A percentile compares a stretch with the other conserved stretches of the same genome.
Conservation (phyloP, 495 filamentous ascomycete genomes). For the Neurospora sp. region DNA sequence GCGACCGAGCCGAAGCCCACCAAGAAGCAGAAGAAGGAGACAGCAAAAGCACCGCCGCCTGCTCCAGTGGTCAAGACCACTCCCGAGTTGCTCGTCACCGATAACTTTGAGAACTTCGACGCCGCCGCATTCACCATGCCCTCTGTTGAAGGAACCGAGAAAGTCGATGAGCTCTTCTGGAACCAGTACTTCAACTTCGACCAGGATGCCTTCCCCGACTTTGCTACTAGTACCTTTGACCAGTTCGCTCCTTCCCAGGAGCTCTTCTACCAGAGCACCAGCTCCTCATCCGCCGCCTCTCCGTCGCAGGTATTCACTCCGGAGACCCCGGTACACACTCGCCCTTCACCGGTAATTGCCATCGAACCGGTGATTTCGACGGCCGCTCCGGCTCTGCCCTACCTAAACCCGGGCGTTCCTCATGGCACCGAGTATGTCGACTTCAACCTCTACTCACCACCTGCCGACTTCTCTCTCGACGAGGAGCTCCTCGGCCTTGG, state of each 20-base stretch:
- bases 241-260: conserved; percentile 26
- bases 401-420: conserved; percentile 28
- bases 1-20: conserved; percentile 22
- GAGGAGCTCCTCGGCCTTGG: conserved; percentile 26
- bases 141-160: conserved; percentile 7
- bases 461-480: conserved; percentile 29
- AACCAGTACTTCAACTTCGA: conserved; percentile 31
- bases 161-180: conserved; percentile 20
- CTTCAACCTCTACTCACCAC: conserved; percentile 42
- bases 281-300: conserved; percentile 23
- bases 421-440: conserved; percentile 37
- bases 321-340: conserved; percentile 7
- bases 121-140: conserved; percentile 7
- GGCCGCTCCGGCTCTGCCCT: conserved; percentile 26
- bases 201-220: conserved; percentile 19
- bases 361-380: conserved; percentile 7
- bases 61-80: conserved; percentile 3
- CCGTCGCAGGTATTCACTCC: conserved; percentile 29
- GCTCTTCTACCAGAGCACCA: conserved; percentile 27
- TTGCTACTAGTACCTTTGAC: conserved; percentile 23
- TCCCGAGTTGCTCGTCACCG: conserved; percentile 5
- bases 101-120: conserved; percentile 11
- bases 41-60: conserved; percentile 13
- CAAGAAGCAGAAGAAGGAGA: conserved; percentile 29
- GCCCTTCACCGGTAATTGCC: conserved; percentile 10